A percentile compares a stretch with the other conserved stretches of the same genome.
Evolutionary conservation across 2,329 filamentous ascomycete genomes (phyloP).

Genomic region (Lecanicillium sp.): DNA sequence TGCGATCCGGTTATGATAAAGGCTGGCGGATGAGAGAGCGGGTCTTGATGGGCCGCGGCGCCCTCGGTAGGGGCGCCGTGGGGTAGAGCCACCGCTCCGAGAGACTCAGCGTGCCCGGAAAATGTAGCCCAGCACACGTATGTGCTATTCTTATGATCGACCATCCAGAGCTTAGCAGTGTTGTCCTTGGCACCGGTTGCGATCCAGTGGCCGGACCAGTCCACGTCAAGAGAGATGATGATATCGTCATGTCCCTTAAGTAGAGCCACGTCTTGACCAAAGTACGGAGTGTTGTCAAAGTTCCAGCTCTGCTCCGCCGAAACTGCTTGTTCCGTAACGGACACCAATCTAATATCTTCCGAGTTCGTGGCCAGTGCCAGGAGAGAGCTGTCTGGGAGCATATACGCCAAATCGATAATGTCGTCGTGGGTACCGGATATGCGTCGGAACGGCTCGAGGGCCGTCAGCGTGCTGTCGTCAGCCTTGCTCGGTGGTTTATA

Average conservation of each 20-base stretch:
- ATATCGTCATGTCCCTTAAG: constrained; percentile 92
- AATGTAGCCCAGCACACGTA: constrained; percentile 78
- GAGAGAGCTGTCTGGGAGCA: constrained; percentile 71
- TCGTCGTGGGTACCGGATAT: constrained; percentile 97
- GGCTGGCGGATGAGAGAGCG: constrained; percentile 69
- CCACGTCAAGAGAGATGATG: constrained; percentile 85
- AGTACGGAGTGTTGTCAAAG: constrained; percentile 47
- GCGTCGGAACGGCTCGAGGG: constrained; percentile 54
- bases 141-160: constrained; percentile 67
- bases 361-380: constrained; percentile 92
- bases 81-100: constrained; percentile 83
- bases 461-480: constrained; percentile 24
- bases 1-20: constrained; percentile 91
- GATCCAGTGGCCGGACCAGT: constrained; percentile 97
- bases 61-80: constrained; percentile 58
- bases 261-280: constrained; percentile 81
- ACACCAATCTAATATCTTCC: constrained; percentile 84
- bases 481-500: constrained; percentile 45
- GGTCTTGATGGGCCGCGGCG: constrained; percentile 63
- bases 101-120: constrained; percentile 86
- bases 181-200: constrained; percentile 97
- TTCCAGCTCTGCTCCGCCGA: constrained; percentile 14
- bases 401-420: constrained; percentile 87
- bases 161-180: constrained; percentile 79
- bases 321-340: constrained; percentile 41